Percentiles rank a stretch among this genome's conserved stretches.
Evolutionary conservation across 352 stramenopile species (phyloP).

Genomic region (Phytophthora ramorum): DNA sequence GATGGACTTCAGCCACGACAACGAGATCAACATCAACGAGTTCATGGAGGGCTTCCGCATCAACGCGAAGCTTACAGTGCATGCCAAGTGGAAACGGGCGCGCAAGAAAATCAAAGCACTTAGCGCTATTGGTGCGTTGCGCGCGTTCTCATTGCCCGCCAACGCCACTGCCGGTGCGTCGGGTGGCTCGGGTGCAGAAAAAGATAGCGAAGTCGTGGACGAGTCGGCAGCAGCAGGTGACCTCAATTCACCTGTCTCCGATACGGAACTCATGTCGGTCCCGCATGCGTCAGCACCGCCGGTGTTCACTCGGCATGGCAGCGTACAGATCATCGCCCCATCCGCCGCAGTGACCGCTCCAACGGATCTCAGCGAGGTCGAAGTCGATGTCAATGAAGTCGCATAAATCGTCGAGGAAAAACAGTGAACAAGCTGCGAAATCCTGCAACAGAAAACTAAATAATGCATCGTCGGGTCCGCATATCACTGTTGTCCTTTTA

Average conservation of each 20-base stretch:
- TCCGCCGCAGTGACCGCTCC: slow-evolving; percentile 30
- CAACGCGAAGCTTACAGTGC: slow-evolving; percentile 85
- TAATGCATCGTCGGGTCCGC: slow-evolving; percentile 16
- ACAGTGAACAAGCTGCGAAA: slow-evolving; percentile 20
- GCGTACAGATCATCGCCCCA: slow-evolving; percentile 66
- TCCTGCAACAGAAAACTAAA: slow-evolving; percentile 5
- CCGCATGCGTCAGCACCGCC: slow-evolving; percentile 43
- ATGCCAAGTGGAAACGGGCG: slow-evolving; percentile 88
- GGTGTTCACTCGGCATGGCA: slow-evolving; percentile 67
- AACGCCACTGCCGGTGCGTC: slow-evolving; percentile 36
- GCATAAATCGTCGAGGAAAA: slow-evolving; percentile 33
- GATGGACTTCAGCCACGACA: slow-evolving; percentile 87
- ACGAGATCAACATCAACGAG: slow-evolving; percentile 92
- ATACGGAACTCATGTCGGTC: slow-evolving; percentile 42
- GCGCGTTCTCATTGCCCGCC: slow-evolving; percentile 40
- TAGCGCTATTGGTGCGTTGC: slow-evolving; percentile 75
- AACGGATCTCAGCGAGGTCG: slow-evolving; percentile 41
- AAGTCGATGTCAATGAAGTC: slow-evolving; percentile 37
- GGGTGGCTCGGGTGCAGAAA: slow-evolving; percentile 16
- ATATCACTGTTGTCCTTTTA: too few relatives aligned
- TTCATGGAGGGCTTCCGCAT: slow-evolving; percentile 91
- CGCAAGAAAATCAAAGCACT: slow-evolving; percentile 89
- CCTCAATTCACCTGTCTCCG: slow-evolving; percentile 30
- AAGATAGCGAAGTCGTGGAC: slow-evolving; percentile 21
- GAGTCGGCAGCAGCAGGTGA: slow-evolving; percentile 6